Percentiles rank a stretch among this genome's conserved stretches.
These are phyloP conservation scores for Cantharellus anzutake DNA, from an alignment of 768 basidiomycete species.

Conservation along the genomic window DNA sequence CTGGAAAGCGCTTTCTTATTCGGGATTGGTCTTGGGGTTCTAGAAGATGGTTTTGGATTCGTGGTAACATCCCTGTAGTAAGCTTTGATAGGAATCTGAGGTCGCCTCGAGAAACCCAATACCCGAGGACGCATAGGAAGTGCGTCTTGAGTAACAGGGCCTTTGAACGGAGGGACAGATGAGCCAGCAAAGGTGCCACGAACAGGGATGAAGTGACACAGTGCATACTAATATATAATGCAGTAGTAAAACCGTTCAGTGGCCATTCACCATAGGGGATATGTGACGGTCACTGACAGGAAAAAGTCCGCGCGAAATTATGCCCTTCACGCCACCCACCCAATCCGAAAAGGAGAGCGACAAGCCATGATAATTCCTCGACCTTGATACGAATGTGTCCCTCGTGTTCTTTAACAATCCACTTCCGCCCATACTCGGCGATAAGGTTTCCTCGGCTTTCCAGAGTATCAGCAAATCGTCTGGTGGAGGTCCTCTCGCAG, in stretches of 20 bases:
- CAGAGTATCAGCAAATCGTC: conserved; percentile 1
- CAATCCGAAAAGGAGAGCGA: background rate
- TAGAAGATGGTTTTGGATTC: background rate
- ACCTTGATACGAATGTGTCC: background rate
- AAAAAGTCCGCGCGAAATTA: conserved; percentile 5
- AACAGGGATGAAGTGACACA: conserved; percentile 3
- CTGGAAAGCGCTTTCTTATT: background rate
- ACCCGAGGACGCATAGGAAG: background rate
- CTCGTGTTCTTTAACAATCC: background rate
- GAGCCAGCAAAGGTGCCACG: conserved; percentile 1
- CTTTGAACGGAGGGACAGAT: background rate
- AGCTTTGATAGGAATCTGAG: background rate
- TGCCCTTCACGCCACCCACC: conserved; percentile 3
- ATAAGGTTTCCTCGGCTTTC: background rate
- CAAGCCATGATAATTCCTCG: conserved; percentile 4
- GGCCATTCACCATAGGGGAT: background rate
- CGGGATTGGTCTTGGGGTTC: background rate
- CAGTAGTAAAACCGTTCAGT: background rate
- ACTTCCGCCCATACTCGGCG: conserved; percentile 1
- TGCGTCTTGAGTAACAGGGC: conserved; percentile 2
- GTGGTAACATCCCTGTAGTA: background rate
- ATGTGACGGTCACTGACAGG: conserved; percentile 1
- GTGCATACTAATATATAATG: conserved; percentile 1
- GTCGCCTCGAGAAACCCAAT: conserved; percentile 4
- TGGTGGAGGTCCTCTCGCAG: background rate